Percentiles rank a stretch among this genome's conserved stretches.
phyloP scores from a whole-genome alignment of 169 alveolate genomes.

The Plasmodium fragile region DNA sequence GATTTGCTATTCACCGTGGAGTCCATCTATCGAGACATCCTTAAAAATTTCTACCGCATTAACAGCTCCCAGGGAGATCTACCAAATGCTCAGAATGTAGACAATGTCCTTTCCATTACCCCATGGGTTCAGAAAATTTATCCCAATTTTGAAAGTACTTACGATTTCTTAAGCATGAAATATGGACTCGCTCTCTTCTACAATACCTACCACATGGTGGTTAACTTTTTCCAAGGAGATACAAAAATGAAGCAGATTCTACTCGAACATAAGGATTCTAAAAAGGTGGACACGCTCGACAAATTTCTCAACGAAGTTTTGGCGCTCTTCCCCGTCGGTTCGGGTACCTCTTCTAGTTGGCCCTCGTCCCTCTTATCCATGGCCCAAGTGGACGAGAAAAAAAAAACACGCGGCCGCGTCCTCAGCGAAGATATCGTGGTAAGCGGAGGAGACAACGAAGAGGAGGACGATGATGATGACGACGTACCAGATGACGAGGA shows the following conservation, averaged over 20 bases:
- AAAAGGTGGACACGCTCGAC: constrained; percentile 19
- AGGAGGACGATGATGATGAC: neutral
- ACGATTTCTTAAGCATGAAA: constrained; percentile 47
- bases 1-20: constrained; percentile 23
- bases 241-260: neutral
- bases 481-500: neutral
- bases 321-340: constrained; percentile 1
- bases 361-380: neutral
- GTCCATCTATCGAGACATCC: constrained; percentile 10
- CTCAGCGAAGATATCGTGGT: neutral
- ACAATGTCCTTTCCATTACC: neutral
- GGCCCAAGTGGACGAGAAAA: constrained; percentile 1
- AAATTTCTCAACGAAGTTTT: constrained; percentile 34
- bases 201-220: neutral
- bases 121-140: constrained; percentile 38
- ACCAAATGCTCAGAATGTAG: neutral
- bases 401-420: neutral
- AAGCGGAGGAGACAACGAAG: neutral
- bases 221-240: constrained; percentile 9
- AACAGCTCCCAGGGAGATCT: neutral
- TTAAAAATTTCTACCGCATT: constrained; percentile 12
- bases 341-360: neutral
- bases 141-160: constrained; percentile 17
- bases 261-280: neutral
- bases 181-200: constrained; percentile 20